Conservation (phyloP, 2,329 filamentous ascomycete genomes). For the Pyrenochaeta sp. region DNA sequence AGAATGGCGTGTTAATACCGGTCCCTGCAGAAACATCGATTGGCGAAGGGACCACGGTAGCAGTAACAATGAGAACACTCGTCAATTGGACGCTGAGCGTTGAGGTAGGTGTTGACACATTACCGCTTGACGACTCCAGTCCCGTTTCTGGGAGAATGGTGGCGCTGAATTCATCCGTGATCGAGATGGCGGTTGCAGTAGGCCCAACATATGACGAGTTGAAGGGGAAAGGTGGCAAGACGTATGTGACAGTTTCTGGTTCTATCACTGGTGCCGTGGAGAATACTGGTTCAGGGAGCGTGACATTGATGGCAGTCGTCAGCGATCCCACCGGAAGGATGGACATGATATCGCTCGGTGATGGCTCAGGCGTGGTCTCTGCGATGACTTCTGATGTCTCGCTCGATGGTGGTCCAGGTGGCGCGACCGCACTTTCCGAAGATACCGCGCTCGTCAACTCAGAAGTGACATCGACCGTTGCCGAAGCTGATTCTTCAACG, state of each 20-base stretch:
- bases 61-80: not conserved
- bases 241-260: not conserved
- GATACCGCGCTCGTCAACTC: not conserved
- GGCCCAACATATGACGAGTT: conserved; percentile 3
- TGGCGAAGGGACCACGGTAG: conserved; percentile 5
- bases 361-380: not conserved
- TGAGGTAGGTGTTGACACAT: not conserved
- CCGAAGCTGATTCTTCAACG: not conserved
- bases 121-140: not conserved
- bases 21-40: conserved; percentile 5
- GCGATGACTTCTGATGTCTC: not conserved
- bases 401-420: not conserved
- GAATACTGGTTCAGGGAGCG: conserved; percentile 4
- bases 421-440: not conserved
- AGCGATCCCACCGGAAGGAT: conserved; percentile 20
- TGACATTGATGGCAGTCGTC: conserved; percentile 19
- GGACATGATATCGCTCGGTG: conserved; percentile 11
- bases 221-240: conserved; percentile 3
- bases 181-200: conserved; percentile 8
- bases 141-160: conserved; percentile 1
- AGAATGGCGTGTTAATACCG: not conserved
- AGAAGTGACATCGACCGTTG: not conserved
- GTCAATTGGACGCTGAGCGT: not conserved
- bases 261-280: not conserved
- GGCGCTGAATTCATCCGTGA: conserved; percentile 11